Conservation (phyloP, 345 rosid species). For the Acer campestre region DNA sequence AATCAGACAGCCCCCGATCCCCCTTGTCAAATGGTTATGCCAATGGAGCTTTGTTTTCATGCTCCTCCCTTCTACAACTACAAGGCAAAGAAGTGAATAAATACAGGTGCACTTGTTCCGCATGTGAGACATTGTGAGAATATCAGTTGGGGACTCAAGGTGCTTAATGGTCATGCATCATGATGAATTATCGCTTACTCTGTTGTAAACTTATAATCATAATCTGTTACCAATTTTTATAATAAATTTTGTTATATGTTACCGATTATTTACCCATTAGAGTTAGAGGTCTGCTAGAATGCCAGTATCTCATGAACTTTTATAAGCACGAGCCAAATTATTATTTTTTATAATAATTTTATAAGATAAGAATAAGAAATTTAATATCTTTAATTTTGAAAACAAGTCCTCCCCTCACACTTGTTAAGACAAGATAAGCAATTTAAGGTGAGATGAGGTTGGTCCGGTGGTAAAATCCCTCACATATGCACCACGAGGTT, state of each 20-base stretch:
- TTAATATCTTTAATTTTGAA: no score
- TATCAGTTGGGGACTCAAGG: slow-evolving; percentile 74
- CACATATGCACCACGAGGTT: no score
- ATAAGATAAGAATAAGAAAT: no score
- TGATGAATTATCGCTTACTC: slow-evolving; percentile 25
- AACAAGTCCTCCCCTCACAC: no score
- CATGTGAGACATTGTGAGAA: slow-evolving; percentile 76
- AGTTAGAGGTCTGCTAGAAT: not conserved
- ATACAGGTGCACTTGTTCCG: slow-evolving; percentile 54
- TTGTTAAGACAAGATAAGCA: no score
- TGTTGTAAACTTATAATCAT: not conserved
- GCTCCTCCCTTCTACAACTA: slow-evolving; percentile 75
- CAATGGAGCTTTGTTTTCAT: slow-evolving; percentile 83
- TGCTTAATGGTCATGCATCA: slow-evolving; percentile 46
- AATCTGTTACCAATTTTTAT: slow-evolving; percentile 1
- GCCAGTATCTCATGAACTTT: not conserved
- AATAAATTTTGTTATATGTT: not conserved
- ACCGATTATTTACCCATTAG: not conserved
- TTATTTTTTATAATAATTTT: no score
- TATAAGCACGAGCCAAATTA: not conserved
- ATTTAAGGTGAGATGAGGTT: no score
- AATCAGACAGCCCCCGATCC: slow-evolving; percentile 48
- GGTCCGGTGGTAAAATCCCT: no score
- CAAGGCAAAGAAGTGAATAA: slow-evolving; percentile 58
- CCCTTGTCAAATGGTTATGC: slow-evolving; percentile 60